Evolutionary conservation across 2,329 filamentous ascomycete species (phyloP).

Genomic region (Cladosporium sp.): DNA sequence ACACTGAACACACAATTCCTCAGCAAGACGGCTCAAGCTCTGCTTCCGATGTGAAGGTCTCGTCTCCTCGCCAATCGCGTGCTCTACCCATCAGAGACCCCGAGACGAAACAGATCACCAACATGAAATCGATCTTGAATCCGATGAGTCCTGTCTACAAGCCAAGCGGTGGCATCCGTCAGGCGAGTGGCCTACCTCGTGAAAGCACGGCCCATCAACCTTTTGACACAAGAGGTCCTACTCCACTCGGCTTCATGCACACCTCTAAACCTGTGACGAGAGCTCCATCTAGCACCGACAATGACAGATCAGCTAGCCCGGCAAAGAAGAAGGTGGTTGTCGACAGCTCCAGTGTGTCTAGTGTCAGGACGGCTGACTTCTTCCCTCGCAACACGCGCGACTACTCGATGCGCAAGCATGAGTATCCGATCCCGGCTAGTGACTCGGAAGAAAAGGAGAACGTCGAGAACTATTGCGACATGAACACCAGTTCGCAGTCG

Average conservation of each 20-base stretch:
- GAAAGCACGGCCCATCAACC: background rate
- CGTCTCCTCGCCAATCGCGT: constrained; percentile 29
- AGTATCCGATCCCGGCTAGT: constrained; percentile 26
- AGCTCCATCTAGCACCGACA: background rate
- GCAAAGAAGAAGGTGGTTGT: constrained; percentile 27
- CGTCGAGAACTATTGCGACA: background rate
- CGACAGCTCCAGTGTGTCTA: constrained; percentile 38
- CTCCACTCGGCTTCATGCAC: constrained; percentile 4
- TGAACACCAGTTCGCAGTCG: background rate
- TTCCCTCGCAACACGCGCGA: constrained; percentile 41
- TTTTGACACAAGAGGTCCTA: background rate
- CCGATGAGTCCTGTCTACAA: constrained; percentile 43
- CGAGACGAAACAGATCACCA: constrained; percentile 26
- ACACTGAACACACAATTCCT: constrained; percentile 20
- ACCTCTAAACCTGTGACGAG: background rate
- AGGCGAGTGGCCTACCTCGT: background rate
- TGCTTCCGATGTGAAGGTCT: constrained; percentile 24
- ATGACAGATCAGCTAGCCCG: constrained; percentile 17
- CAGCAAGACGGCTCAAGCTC: constrained; percentile 32
- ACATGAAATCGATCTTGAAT: constrained; percentile 36
- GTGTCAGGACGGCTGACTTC: constrained; percentile 41
- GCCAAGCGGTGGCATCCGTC: constrained; percentile 26
- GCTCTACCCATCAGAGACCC: constrained; percentile 39
- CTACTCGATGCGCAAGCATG: constrained; percentile 37
- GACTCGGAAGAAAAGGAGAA: constrained; percentile 28